Evolutionary conservation across 768 basidiomycete genomes (phyloP).

Genomic region (Russula foetens): DNA sequence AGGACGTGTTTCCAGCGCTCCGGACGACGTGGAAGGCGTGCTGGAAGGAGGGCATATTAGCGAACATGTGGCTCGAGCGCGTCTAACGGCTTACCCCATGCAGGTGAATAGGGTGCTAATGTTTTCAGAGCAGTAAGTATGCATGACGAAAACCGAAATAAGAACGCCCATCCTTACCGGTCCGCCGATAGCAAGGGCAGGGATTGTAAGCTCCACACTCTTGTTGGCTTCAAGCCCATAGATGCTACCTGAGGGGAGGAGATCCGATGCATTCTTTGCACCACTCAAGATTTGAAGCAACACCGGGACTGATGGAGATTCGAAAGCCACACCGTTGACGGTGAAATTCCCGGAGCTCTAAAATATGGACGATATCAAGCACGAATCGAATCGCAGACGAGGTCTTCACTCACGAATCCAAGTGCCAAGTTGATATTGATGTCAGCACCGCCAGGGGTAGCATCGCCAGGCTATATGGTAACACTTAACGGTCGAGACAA

Average conservation of each 20-base stretch:
- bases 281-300: constrained; percentile 55
- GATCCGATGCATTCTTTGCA: constrained; percentile 35
- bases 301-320: constrained; percentile 40
- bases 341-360: background rate
- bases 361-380: background rate
- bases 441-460: constrained; percentile 18
- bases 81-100: constrained; percentile 5
- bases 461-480: constrained; percentile 10
- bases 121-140: background rate
- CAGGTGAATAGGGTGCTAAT: constrained; percentile 14
- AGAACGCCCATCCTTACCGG: constrained; percentile 11
- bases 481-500: background rate
- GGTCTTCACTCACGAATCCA: constrained; percentile 17
- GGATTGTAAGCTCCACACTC: constrained; percentile 42
- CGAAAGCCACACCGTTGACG: constrained; percentile 32
- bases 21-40: constrained; percentile 21
- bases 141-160: background rate
- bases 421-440: constrained; percentile 20
- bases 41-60: background rate
- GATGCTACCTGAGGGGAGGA: constrained; percentile 43
- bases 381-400: background rate
- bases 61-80: background rate
- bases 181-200: constrained; percentile 33
- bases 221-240: constrained; percentile 40
- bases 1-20: constrained; percentile 13